Base-by-base conservation (phyloP, 2,329 filamentous ascomycete genomes). In the Trichoderma breve region DNA sequence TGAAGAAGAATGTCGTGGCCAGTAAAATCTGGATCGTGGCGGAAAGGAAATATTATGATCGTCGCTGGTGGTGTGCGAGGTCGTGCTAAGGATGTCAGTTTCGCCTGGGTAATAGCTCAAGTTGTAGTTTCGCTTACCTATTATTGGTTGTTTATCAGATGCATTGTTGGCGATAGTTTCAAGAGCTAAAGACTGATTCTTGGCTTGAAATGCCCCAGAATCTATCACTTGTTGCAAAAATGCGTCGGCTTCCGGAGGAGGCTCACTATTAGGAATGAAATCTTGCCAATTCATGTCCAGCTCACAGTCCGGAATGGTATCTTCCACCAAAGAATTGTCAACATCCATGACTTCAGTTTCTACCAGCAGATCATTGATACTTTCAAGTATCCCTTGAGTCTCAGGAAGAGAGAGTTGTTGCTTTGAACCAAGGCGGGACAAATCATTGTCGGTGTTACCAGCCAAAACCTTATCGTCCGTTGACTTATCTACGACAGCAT, bases 1-100 rank as follows among this genome's bases (percentile, higher is more conserved):
- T 68, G 43, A 11, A 79, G 73, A 28, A 82, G 75, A 36, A 76
- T 74, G 5, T 72, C 77, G 6, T 77, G 78, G 32, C 78, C 55
- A 21, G 81, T 74, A 26, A 81, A 82, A 69, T 79, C 76, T 7
- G 71, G 73, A 47, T 82, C 79, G 34, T 74, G 77, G 15, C 74
- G 74, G 68, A 81, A 82, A 6, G 80, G 77, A 3, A 78, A 55
- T 32, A 21, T 62, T 8, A 73, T 72, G 14, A 60, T 71, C 3
- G 71, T 55, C 43, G 32, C 43, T 43, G 30, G 39, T n/a, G 39
- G 47, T 21, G 14, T 21, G 6, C 4, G n/a, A 47, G 43, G 21
- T 11, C 6, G 12, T 62, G 32, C 32, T 30, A 63, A 55, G 14
- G 36, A 39, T 63, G 14, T 63, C 5, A 63, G 34, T 28, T 24